A percentile compares a stretch with the other conserved stretches of the same genome.
Conservation (phyloP, 495 filamentous ascomycete species). For the Penicillium coffeae region DNA sequence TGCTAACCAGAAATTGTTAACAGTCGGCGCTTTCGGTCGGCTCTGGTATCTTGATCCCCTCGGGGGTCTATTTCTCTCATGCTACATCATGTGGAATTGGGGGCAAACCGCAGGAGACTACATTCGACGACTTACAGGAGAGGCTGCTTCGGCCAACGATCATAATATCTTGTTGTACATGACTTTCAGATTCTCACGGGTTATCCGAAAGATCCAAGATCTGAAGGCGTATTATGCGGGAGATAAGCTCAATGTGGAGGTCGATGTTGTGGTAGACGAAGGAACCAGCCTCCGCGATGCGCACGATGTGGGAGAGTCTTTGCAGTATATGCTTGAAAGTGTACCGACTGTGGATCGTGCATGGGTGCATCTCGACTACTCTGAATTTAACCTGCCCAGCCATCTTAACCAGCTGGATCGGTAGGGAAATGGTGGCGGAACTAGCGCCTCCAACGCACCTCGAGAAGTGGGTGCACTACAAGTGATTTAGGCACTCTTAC, state of each 20-base stretch:
- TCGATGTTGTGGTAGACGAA: constrained; percentile 78
- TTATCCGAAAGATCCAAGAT: constrained; percentile 83
- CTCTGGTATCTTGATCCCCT: constrained; percentile 86
- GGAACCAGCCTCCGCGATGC: constrained; percentile 74
- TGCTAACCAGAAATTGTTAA: background rate
- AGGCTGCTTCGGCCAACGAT: constrained; percentile 73
- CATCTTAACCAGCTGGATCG: constrained; percentile 68
- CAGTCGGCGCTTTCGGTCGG: constrained; percentile 69
- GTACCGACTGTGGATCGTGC: constrained; percentile 69
- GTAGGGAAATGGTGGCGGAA: background rate
- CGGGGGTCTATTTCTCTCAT: constrained; percentile 74
- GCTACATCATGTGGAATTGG: constrained; percentile 87
- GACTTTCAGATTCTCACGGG: constrained; percentile 90
- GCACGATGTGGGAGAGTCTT: constrained; percentile 82
- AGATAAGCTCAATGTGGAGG: constrained; percentile 85
- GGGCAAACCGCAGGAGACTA: constrained; percentile 68
- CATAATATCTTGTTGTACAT: constrained; percentile 85
- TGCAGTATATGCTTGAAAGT: constrained; percentile 88
- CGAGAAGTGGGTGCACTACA: no score
- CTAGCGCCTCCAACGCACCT: no score
- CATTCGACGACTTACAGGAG: constrained; percentile 79
- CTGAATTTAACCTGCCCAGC: constrained; percentile 74
- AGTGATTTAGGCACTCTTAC: no score
- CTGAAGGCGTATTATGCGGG: constrained; percentile 86
- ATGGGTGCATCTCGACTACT: constrained; percentile 82